Evolutionary conservation across 805 yeast species (phyloP).

Genomic region (Lipomyces spencermartinsiae): DNA sequence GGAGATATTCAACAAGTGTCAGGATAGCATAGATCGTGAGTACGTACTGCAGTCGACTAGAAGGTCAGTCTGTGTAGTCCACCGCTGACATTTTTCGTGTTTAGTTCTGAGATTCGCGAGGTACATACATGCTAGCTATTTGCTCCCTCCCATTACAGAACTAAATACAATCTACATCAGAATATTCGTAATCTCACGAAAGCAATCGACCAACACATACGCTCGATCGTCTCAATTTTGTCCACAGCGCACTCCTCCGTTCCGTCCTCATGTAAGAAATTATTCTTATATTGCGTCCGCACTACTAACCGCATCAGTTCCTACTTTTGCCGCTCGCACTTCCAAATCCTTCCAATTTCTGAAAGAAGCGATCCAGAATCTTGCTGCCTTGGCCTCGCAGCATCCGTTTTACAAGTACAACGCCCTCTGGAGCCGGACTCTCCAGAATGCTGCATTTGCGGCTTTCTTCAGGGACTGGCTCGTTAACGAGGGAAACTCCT

Average conservation of each 20-base stretch:
- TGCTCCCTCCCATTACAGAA: not conserved
- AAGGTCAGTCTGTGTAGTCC: not conserved
- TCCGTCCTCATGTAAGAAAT: not conserved
- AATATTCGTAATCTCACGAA: slow-evolving; percentile 10
- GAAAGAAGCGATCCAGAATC: slow-evolving; percentile 11
- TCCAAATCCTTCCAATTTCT: slow-evolving; percentile 1
- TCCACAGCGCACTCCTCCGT: slow-evolving; percentile 15
- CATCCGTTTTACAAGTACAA: slow-evolving; percentile 31
- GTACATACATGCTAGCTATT: not conserved
- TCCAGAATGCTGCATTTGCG: slow-evolving; percentile 32
- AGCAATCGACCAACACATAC: slow-evolving; percentile 17
- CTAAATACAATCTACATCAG: not conserved
- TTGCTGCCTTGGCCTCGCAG: slow-evolving; percentile 17
- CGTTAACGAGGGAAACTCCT: slow-evolving; percentile 11
- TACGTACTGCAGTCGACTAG: not conserved
- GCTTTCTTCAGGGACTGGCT: slow-evolving; percentile 23
- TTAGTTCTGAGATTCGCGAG: slow-evolving; percentile 8
- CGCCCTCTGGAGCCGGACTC: slow-evolving; percentile 20
- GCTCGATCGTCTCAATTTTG: slow-evolving; percentile 15
- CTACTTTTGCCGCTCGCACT: not conserved
- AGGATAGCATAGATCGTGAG: slow-evolving; percentile 23
- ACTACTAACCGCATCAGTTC: slow-evolving; percentile 8
- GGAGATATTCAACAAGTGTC: slow-evolving; percentile 19
- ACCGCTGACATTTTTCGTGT: not conserved
- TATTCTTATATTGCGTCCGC: not conserved